Evolutionary conservation across 768 basidiomycete species (phyloP), one percentile per base, ranked within the genome.

Genomic region (Pleurotus pulmonarius): DNA sequence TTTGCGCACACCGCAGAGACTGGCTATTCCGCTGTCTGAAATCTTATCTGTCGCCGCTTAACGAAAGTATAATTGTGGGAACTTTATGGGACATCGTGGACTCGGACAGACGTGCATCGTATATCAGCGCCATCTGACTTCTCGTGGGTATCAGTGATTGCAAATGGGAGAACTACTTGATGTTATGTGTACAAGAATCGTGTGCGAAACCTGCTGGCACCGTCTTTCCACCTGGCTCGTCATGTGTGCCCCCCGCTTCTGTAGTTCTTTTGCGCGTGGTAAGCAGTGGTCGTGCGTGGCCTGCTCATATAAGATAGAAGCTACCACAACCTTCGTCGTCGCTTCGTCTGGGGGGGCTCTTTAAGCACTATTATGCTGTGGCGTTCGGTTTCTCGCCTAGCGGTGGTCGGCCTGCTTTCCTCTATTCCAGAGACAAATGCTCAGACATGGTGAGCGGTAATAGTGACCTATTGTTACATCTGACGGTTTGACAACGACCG

Each of bases 371-470:
- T 15, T 22, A 44, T 44, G 38, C 25, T 40, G n/a, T 40, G 38
- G 51, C n/a, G 20, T 5, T 15, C 22, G n/a, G 13, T 41, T 41
- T 20, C 20, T 41, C 9, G 39, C 41, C 12, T 53, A 5, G 15
- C 11, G 24, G 39, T 15, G 6, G 51, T 24, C 7, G 20, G 37
- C 7, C 13, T 53, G 12, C 38, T 22, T 15, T n/a, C 11, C 11
- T 44, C 7, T 22, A 11, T 53, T 18, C 12, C 51, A 5, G 51
- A 16, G 5, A 18, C 51, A 5, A 39, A 40, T 25, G 34, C 38
- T 40, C 51, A 53, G 16, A 53, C 51, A 53, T 53, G 51, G 51
- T 53, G 51, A n/a, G n/a, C n/a, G n/a, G n/a, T n/a, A n/a, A n/a
- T n/a, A n/a, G n/a, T n/a, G n/a, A n/a, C n/a, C n/a, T n/a, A n/a